Conservation (phyloP, 2,329 filamentous ascomycete genomes). For the Xylariaceae sp. region DNA sequence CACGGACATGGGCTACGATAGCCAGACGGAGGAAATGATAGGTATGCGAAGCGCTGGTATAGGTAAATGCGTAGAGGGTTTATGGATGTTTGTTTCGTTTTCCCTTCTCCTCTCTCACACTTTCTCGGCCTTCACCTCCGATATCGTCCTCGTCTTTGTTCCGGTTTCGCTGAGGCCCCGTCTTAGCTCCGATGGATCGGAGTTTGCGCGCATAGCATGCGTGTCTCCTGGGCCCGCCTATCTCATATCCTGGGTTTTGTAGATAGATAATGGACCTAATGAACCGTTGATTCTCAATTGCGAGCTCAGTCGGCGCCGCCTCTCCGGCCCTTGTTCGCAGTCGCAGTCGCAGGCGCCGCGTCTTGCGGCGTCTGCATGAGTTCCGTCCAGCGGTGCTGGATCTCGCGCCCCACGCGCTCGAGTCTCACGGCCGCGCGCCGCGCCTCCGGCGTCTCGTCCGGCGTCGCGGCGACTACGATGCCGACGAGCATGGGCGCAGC, state of each 20-base stretch:
- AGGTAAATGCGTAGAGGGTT: not conserved
- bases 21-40: not conserved
- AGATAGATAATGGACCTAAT: not conserved
- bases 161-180: not conserved
- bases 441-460: slow-evolving; percentile 46
- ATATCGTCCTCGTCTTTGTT: not conserved
- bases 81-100: too few relatives aligned
- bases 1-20: too few relatives aligned
- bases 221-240: too few relatives aligned
- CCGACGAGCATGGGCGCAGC: slow-evolving; percentile 49
- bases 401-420: slow-evolving; percentile 49
- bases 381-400: slow-evolving; percentile 49
- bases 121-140: not conserved
- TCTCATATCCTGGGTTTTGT: too few relatives aligned
- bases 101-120: too few relatives aligned
- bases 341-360: not conserved
- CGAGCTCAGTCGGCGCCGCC: slow-evolving; percentile 1
- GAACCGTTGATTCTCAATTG: not conserved
- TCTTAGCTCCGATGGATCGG: not conserved
- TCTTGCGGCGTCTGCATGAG: slow-evolving; percentile 20
- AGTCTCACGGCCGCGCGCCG: slow-evolving; percentile 47
- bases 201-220: not conserved
- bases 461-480: slow-evolving; percentile 47
- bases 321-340: not conserved
- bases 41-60: not conserved